phyloP scores from a whole-genome alignment of 139 green algal species.

The Ulvella scutata region DNA sequence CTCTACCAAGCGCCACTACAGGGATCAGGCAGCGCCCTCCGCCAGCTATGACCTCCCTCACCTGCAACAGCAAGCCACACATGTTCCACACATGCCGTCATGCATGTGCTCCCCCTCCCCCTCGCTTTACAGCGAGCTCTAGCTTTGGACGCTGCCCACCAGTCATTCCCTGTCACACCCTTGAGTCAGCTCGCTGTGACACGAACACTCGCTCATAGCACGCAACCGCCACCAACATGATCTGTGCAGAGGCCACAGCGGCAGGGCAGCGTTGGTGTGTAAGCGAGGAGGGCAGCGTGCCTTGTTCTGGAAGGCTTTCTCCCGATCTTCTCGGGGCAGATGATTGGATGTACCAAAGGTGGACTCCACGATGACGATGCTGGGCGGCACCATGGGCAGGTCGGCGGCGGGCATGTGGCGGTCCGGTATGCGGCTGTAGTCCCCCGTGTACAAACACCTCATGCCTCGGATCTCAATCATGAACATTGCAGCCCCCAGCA shows the following conservation, averaged over 20 bases:
- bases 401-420: conserved; percentile 81
- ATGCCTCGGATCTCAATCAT: conserved; percentile 86
- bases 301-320: conserved; percentile 64
- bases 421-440: conserved; percentile 75
- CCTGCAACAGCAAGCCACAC: neutral
- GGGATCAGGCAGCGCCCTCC: conserved; percentile 86
- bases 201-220: neutral
- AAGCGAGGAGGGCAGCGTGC: neutral
- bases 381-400: conserved; percentile 54
- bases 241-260: neutral
- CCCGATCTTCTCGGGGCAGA: conserved; percentile 60
- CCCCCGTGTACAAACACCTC: conserved; percentile 87
- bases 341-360: conserved; percentile 91
- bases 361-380: conserved; percentile 83
- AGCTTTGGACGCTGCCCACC: too few species aligned
- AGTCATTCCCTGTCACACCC: too few species aligned
- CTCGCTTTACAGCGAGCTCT: too few species aligned
- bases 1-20: conserved; percentile 85
- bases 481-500: conserved; percentile 98
- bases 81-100: too few species aligned
- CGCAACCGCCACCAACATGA: neutral
- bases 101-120: too few species aligned
- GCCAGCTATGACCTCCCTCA: conserved; percentile 43
- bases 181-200: too few species aligned
- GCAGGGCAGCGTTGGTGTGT: neutral